phyloP scores from a whole-genome alignment of 805 yeast species.

The Lipomyces yamadae region DNA sequence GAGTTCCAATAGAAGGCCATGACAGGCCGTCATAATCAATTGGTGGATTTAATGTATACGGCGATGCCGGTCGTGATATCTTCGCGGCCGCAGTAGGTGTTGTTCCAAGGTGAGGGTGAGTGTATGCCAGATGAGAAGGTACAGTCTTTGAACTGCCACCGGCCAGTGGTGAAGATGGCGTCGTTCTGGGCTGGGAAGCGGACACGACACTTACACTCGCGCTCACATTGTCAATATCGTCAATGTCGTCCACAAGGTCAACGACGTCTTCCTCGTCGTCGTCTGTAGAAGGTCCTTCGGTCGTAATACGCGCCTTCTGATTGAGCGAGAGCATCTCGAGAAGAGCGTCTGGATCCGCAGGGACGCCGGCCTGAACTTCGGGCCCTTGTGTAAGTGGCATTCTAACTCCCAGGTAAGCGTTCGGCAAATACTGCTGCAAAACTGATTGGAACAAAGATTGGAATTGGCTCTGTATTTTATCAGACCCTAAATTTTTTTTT shows the following conservation, averaged over 20 bases:
- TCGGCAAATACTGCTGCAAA: background rate
- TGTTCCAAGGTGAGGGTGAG: constrained; percentile 27
- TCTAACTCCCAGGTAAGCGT: background rate
- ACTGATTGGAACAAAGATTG: no score
- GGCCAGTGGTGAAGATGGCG: constrained; percentile 13
- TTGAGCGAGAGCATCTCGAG: constrained; percentile 24
- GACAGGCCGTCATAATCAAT: constrained; percentile 89
- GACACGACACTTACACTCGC: constrained; percentile 9
- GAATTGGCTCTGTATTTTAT: no score
- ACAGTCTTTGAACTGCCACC: constrained; percentile 4
- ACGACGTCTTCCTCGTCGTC: constrained; percentile 27
- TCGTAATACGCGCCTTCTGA: constrained; percentile 21
- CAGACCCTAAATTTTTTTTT: no score
- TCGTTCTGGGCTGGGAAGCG: constrained; percentile 13
- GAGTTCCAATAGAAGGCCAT: constrained; percentile 91
- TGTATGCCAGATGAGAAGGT: constrained; percentile 18
- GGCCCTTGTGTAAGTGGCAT: constrained; percentile 21
- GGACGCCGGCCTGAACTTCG: background rate
- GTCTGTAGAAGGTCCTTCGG: constrained; percentile 25
- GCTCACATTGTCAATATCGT: constrained; percentile 18
- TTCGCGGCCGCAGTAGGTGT: constrained; percentile 55
- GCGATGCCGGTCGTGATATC: constrained; percentile 78
- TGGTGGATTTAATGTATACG: constrained; percentile 81
- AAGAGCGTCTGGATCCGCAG: constrained; percentile 27
- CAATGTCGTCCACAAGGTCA: constrained; percentile 17